Percentiles rank a stretch among this genome's conserved stretches.
Evolutionary conservation across 2,329 filamentous ascomycete genomes (phyloP).

Genomic region (Aspergillus amoenus): DNA sequence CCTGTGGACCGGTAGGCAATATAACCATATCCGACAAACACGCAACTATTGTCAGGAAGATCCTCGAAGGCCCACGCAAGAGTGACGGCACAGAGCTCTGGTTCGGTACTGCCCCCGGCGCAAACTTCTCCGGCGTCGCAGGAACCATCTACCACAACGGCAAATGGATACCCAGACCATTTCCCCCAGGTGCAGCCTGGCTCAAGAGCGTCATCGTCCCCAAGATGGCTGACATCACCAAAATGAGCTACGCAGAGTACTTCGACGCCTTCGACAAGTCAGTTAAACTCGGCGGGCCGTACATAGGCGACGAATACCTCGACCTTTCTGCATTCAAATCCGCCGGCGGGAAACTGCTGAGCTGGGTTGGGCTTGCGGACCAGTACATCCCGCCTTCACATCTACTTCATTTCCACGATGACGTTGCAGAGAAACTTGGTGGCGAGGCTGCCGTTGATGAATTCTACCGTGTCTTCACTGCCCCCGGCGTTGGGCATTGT

Average conservation of each 20-base stretch:
- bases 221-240: background rate
- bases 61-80: conserved; percentile 1
- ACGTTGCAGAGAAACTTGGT: background rate
- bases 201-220: background rate
- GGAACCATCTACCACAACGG: background rate
- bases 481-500: conserved; percentile 54
- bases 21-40: background rate
- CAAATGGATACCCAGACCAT: background rate
- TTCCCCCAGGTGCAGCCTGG: conserved; percentile 3
- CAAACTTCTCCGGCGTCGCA: conserved; percentile 6
- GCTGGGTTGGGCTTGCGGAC: conserved; percentile 11
- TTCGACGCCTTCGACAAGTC: background rate
- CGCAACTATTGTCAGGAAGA: background rate
- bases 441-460: background rate
- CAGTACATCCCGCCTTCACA: background rate
- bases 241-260: background rate
- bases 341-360: conserved; percentile 8
- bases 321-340: background rate
- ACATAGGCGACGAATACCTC: background rate
- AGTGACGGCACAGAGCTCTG: background rate
- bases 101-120: conserved; percentile 4
- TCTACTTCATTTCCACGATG: background rate
- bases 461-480: conserved; percentile 54
- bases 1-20: background rate
- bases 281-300: background rate